These are phyloP conservation scores for Gracilaria vermiculophylla DNA, from an alignment of 23 red algal genomes.

Conservation along the genomic window DNA sequence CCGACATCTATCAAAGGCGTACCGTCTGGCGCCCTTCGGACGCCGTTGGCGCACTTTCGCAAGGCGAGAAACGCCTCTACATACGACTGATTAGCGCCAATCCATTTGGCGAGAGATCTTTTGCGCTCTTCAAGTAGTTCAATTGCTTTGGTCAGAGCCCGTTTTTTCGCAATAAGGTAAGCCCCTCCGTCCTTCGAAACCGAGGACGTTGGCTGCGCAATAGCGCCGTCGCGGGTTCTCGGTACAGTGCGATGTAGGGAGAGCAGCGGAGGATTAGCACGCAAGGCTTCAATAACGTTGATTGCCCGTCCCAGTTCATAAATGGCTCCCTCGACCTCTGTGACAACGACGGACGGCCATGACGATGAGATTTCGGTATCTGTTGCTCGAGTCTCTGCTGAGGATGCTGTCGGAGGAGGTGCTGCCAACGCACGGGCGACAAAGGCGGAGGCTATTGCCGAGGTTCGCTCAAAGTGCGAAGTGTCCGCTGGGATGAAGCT, in stretches of 20 bases:
- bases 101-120: constrained; percentile 38
- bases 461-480: constrained; percentile 55
- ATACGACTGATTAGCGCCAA: constrained; percentile 47
- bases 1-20: constrained; percentile 70
- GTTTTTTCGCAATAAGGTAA: constrained; percentile 46
- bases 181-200: constrained; percentile 19
- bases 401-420: constrained; percentile 24
- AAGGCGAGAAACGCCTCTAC: constrained; percentile 41
- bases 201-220: neutral
- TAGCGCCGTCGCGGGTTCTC: constrained; percentile 4
- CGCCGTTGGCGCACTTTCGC: constrained; percentile 34
- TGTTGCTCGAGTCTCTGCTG: constrained; percentile 24
- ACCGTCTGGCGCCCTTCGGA: constrained; percentile 14
- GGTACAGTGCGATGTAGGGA: constrained; percentile 33
- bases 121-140: constrained; percentile 21
- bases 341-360: constrained; percentile 46
- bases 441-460: constrained; percentile 58
- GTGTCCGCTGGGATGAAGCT: constrained; percentile 46
- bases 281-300: constrained; percentile 63
- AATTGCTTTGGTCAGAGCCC: neutral
- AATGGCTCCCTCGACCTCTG: constrained; percentile 41
- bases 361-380: constrained; percentile 23
- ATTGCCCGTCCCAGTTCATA: constrained; percentile 48
- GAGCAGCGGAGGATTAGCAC: constrained; percentile 22
- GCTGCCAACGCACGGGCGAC: constrained; percentile 54